A percentile compares a stretch with the other conserved stretches of the same genome.
These are phyloP conservation scores for Cephaloascus albidus DNA, from an alignment of 805 yeast species.

Conservation along the genomic window DNA sequence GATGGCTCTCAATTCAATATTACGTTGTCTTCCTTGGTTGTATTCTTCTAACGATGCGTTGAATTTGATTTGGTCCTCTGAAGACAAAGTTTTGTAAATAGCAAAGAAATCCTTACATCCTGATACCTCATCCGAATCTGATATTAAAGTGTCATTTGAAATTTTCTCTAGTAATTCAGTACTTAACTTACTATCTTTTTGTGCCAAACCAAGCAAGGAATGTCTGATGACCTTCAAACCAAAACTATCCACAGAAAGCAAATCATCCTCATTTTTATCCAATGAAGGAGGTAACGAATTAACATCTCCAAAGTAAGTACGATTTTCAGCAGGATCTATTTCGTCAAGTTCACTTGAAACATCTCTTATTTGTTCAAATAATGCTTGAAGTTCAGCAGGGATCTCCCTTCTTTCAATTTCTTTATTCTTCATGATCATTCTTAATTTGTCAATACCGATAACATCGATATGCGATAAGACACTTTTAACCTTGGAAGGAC, in stretches of 20 bases:
- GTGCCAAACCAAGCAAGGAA: constrained; percentile 41
- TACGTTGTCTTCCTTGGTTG: constrained; percentile 69
- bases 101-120: constrained; percentile 63
- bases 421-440: constrained; percentile 17
- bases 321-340: background rate
- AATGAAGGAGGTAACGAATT: constrained; percentile 26
- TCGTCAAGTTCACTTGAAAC: constrained; percentile 1
- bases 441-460: constrained; percentile 38
- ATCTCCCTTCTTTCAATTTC: constrained; percentile 17
- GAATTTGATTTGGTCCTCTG: constrained; percentile 38
- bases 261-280: constrained; percentile 43
- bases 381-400: constrained; percentile 21
- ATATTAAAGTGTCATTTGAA: background rate
- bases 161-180: constrained; percentile 4
- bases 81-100: constrained; percentile 42
- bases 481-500: constrained; percentile 10
- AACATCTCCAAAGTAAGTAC: background rate
- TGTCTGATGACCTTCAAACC: constrained; percentile 76
- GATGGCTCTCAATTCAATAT: constrained; percentile 67
- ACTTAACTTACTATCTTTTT: constrained; percentile 9
- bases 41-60: constrained; percentile 58
- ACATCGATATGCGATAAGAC: constrained; percentile 42
- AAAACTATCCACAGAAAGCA: constrained; percentile 63
- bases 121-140: too few species aligned
- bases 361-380: constrained; percentile 17